Evolutionary conservation across 331 rosid genomes (phyloP).

Genomic region (Quercus phellos): DNA sequence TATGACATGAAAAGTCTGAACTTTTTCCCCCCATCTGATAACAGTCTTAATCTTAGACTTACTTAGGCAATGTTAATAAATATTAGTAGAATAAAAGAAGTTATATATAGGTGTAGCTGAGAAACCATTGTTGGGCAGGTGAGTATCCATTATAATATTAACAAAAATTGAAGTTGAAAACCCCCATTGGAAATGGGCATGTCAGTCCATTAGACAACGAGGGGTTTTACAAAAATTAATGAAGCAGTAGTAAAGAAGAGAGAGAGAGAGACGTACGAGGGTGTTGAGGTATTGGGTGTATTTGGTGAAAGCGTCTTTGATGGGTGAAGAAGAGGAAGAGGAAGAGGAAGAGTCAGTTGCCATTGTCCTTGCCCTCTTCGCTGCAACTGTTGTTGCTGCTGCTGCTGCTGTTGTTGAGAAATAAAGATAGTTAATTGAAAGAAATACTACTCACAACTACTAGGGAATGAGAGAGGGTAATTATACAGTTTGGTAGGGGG

Average conservation of each 20-base stretch:
- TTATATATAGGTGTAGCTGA: neutral
- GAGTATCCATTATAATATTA: too few species aligned
- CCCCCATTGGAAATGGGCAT: neutral
- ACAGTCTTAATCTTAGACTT: neutral
- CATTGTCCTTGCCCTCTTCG: slow-evolving; percentile 58
- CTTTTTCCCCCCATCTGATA: too few species aligned
- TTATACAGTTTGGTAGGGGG: slow-evolving; percentile 19
- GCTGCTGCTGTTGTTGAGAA: slow-evolving; percentile 33
- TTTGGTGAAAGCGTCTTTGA: slow-evolving; percentile 60
- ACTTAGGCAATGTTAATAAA: neutral
- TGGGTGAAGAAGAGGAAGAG: neutral
- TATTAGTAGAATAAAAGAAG: neutral
- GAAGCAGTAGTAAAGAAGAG: neutral
- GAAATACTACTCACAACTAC: too few species aligned
- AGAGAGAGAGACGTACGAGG: slow-evolving; percentile 43
- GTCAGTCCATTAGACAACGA: neutral
- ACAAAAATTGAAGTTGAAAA: neutral
- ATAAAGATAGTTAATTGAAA: neutral
- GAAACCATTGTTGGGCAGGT: neutral
- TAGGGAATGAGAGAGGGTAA: neutral
- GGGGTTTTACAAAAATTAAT: neutral
- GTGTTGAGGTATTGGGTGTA: slow-evolving; percentile 62
- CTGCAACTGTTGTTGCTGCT: slow-evolving; percentile 16
- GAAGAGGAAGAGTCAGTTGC: slow-evolving; percentile 37
- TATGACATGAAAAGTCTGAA: neutral